These are phyloP conservation scores for Cicer arietinum DNA, from an alignment of 306 rosid genomes.

Conservation along the genomic window DNA sequence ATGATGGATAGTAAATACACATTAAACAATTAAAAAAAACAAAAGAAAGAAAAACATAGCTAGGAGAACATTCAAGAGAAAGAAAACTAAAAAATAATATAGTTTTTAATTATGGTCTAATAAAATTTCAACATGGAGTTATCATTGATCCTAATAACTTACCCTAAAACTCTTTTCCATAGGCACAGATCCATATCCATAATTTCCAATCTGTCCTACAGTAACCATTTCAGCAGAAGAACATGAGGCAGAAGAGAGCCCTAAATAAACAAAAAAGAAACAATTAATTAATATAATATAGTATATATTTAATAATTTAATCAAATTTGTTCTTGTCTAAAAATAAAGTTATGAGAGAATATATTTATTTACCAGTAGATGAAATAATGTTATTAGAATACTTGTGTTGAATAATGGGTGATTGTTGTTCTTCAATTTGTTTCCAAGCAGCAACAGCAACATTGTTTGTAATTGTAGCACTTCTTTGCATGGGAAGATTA, in stretches of 20 bases:
- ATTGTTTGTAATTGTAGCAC: background rate
- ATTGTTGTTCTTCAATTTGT: conserved; percentile 30
- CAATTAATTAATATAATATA: background rate
- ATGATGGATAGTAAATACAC: background rate
- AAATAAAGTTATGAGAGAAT: too few relatives aligned
- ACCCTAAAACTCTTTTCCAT: conserved; percentile 91
- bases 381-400: conserved; percentile 54
- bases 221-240: conserved; percentile 63
- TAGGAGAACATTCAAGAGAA: too few relatives aligned
- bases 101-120: background rate
- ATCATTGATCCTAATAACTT: conserved; percentile 38
- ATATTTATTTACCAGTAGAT: conserved; percentile 48
- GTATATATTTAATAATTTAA: background rate
- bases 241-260: conserved; percentile 62
- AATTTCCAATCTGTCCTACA: conserved; percentile 70
- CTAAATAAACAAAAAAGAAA: conserved; percentile 22
- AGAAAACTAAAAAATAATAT: background rate
- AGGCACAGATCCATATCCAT: conserved; percentile 73
- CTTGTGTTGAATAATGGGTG: conserved; percentile 47
- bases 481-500: background rate
- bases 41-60: background rate
- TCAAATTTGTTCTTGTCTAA: too few relatives aligned
- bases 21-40: background rate
- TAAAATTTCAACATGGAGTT: background rate
- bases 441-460: conserved; percentile 48